Conservation (phyloP, 768 basidiomycete species). For the Auriscalpium microsporum region DNA sequence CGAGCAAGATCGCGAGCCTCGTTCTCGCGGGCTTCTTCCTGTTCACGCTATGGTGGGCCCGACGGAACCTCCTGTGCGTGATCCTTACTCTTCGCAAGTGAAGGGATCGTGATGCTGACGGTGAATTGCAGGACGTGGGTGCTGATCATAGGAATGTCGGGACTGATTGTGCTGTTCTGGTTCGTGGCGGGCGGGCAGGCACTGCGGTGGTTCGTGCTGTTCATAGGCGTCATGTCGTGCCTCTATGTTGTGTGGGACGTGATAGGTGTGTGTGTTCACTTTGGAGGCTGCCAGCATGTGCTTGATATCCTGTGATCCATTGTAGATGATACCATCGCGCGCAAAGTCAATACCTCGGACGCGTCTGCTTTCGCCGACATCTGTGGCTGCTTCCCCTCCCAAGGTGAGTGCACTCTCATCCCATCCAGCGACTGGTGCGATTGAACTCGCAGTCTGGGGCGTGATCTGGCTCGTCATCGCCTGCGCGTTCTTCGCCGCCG, state of each 20-base stretch:
- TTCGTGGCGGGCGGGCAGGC: slow-evolving; percentile 69
- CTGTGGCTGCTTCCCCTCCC: slow-evolving; percentile 80
- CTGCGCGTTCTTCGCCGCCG: slow-evolving; percentile 63
- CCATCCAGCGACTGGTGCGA: neutral
- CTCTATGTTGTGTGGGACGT: slow-evolving; percentile 88
- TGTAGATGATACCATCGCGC: slow-evolving; percentile 72
- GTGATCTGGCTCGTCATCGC: slow-evolving; percentile 79
- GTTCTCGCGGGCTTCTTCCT: slow-evolving; percentile 81
- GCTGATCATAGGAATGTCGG: slow-evolving; percentile 72
- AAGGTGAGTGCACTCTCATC: slow-evolving; percentile 35
- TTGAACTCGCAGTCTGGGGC: slow-evolving; percentile 59
- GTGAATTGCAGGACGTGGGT: slow-evolving; percentile 58
- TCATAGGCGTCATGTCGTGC: slow-evolving; percentile 83
- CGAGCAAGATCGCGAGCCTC: slow-evolving; percentile 76
- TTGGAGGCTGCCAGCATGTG: neutral
- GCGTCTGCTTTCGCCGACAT: slow-evolving; percentile 78
- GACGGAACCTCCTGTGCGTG: slow-evolving; percentile 61
- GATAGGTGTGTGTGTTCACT: slow-evolving; percentile 40
- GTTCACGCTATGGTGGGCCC: slow-evolving; percentile 84
- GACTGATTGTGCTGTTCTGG: slow-evolving; percentile 76
- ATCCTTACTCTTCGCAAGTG: neutral
- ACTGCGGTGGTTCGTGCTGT: slow-evolving; percentile 72
- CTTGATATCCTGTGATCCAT: neutral
- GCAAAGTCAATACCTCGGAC: slow-evolving; percentile 83
- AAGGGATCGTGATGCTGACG: neutral